Conservation (phyloP, 78 protist genomes). For the Dictyostelium intermedium region DNA sequence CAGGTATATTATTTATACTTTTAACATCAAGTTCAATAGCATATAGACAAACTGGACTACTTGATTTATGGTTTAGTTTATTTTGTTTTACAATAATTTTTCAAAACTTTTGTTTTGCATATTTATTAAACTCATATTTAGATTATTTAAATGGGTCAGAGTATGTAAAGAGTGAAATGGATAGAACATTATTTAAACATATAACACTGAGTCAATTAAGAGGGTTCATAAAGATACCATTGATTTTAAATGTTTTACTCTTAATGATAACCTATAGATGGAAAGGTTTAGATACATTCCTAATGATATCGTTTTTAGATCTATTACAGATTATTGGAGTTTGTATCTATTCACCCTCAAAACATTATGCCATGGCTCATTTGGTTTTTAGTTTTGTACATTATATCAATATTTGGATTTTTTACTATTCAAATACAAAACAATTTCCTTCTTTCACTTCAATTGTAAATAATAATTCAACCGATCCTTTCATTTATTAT, state of each 20-base stretch:
- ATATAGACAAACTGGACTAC: neutral
- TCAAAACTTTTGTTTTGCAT: constrained; percentile 14
- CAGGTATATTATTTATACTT: neutral
- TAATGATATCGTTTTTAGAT: neutral
- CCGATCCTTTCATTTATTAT: constrained; percentile 3
- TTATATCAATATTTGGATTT: constrained; percentile 1
- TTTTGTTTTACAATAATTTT: constrained; percentile 14
- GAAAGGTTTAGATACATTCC: neutral
- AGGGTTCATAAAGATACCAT: neutral
- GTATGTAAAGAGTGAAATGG: neutral
- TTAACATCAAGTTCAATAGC: constrained; percentile 2
- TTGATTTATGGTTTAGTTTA: constrained; percentile 2
- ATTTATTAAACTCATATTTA: neutral
- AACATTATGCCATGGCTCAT: neutral
- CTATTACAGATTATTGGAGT: neutral
- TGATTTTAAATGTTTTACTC: neutral
- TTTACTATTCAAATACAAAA: constrained; percentile 1
- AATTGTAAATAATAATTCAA: neutral
- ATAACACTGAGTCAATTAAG: neutral
- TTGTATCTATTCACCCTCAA: neutral
- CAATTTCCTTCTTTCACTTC: neutral
- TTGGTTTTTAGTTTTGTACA: neutral
- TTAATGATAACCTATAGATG: neutral
- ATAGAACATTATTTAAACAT: neutral
- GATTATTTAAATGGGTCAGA: neutral